phyloP scores from a whole-genome alignment of 495 filamentous ascomycete genomes.

The Staphylotrichum longicolle region DNA sequence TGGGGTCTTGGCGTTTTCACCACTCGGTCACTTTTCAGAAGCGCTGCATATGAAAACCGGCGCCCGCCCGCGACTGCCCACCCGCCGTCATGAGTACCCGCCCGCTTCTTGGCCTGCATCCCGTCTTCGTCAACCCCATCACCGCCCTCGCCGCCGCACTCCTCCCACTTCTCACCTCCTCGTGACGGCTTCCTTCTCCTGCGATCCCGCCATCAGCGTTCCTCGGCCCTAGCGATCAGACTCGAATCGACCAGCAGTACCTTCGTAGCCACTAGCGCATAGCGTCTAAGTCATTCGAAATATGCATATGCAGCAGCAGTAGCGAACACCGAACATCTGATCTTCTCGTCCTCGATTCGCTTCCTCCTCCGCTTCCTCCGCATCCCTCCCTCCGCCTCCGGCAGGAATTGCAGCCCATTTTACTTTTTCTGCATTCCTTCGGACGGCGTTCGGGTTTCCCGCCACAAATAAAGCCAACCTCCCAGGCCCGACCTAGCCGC shows the following conservation, averaged over 20 bases:
- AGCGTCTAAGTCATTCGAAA: neutral
- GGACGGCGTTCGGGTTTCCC: slow-evolving; percentile 1
- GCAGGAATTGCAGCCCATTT: neutral
- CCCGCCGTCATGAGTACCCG: neutral
- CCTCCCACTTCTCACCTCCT: neutral
- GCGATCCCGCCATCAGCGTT: neutral
- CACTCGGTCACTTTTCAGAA: slow-evolving; percentile 6
- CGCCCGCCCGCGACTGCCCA: neutral
- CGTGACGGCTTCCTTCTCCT: neutral
- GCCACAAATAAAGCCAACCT: neutral
- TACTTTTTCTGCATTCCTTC: neutral
- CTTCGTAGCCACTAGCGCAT: neutral
- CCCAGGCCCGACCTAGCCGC: neutral
- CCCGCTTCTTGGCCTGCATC: neutral
- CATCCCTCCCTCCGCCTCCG: neutral
- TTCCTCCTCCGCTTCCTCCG: neutral
- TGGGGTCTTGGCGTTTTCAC: slow-evolving; percentile 9
- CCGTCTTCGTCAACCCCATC: neutral
- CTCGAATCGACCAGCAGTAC: neutral
- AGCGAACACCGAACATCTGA: slow-evolving; percentile 16
- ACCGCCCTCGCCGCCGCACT: neutral
- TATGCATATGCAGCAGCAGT: slow-evolving; percentile 34
- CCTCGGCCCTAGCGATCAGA: neutral
- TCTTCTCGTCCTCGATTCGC: slow-evolving; percentile 3
- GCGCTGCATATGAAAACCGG: slow-evolving; percentile 22